Conservation (phyloP, 2,329 filamentous ascomycete genomes). For the Immersiporthe knoxdaviesiana region DNA sequence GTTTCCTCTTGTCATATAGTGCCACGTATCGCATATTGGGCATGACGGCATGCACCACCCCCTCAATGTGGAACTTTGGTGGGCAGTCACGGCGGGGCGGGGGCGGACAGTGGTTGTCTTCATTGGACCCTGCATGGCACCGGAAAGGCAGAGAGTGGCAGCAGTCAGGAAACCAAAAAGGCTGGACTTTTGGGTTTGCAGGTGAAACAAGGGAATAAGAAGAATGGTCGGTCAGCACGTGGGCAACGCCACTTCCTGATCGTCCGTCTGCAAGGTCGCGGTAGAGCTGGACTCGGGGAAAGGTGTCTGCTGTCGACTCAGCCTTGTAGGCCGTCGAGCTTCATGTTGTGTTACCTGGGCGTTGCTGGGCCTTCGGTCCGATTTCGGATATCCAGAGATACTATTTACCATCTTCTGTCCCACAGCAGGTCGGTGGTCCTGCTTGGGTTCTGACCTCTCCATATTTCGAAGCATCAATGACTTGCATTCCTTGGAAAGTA, state of each 20-base stretch:
- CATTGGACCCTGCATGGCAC: slow-evolving; percentile 11
- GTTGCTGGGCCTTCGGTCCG: slow-evolving; percentile 19
- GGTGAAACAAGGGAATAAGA: not conserved
- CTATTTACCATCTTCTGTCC: not conserved
- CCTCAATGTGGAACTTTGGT: not conserved
- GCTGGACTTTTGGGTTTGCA: not conserved
- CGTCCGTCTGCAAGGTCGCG: not conserved
- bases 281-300: not conserved
- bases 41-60: not conserved
- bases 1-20: not conserved
- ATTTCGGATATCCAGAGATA: slow-evolving; percentile 7
- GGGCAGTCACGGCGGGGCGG: slow-evolving; percentile 6
- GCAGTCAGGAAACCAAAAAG: not conserved
- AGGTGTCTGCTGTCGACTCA: not conserved
- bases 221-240: not conserved
- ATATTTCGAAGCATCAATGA: too few relatives aligned
- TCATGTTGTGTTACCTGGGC: not conserved
- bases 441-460: not conserved
- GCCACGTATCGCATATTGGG: slow-evolving; percentile 4
- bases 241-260: not conserved
- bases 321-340: not conserved
- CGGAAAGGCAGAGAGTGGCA: not conserved
- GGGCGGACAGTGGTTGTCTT: not conserved
- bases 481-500: not conserved
- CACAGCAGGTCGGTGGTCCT: not conserved